These are phyloP conservation scores for Jamesozyma gamospora DNA, from an alignment of 805 yeast genomes.

Conservation along the genomic window DNA sequence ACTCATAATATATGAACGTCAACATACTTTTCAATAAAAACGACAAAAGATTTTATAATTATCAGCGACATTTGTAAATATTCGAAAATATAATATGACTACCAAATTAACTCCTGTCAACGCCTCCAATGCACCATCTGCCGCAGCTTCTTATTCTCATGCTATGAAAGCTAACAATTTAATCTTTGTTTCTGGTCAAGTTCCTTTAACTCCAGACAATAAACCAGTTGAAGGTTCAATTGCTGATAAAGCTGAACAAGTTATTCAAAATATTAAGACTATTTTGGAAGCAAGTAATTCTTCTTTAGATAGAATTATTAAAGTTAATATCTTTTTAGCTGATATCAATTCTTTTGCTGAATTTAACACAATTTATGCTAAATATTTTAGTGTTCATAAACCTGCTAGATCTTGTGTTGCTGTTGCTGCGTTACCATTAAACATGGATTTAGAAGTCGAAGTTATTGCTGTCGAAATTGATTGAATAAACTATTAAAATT, in stretches of 20 bases:
- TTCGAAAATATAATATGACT: no score
- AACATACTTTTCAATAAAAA: no score
- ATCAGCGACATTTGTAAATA: no score
- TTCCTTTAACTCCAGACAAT: constrained; percentile 79
- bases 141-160: constrained; percentile 94
- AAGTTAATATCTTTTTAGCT: constrained; percentile 79
- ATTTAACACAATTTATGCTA: constrained; percentile 75
- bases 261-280: constrained; percentile 53
- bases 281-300: constrained; percentile 83
- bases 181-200: constrained; percentile 89
- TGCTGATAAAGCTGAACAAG: constrained; percentile 70
- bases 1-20: no score
- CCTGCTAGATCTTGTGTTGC: constrained; percentile 99
- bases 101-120: constrained; percentile 37
- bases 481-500: constrained; percentile 2
- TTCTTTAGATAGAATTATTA: constrained; percentile 70
- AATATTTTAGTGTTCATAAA: constrained; percentile 65
- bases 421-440: constrained; percentile 82
- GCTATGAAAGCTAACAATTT: constrained; percentile 86
- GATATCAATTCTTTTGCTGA: constrained; percentile 81
- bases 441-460: constrained; percentile 79
- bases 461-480: constrained; percentile 71
- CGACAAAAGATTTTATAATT: no score
- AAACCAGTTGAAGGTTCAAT: constrained; percentile 69
- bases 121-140: constrained; percentile 81